A percentile compares a stretch with the other conserved stretches of the same genome.
These are phyloP conservation scores for Zygosaccharomyces pseudorouxii DNA, from an alignment of 805 yeast species.

Conservation along the genomic window DNA sequence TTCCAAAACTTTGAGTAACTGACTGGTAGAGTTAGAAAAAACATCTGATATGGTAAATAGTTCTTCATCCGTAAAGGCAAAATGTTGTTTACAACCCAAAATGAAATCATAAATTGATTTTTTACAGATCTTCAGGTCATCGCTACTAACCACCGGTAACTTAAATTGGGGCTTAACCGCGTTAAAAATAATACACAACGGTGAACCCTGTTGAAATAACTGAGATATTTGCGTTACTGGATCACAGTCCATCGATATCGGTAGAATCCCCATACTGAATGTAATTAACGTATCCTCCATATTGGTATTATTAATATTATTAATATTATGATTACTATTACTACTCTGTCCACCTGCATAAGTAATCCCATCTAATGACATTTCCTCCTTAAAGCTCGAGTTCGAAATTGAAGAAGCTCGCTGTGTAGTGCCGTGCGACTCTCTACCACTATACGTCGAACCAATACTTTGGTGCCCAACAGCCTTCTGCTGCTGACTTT, in stretches of 20 bases:
- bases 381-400: conserved; percentile 35
- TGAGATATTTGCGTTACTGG: conserved; percentile 91
- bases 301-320: conserved; percentile 20
- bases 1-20: conserved; percentile 64
- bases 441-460: conserved; percentile 19
- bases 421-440: conserved; percentile 22
- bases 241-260: conserved; percentile 71
- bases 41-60: conserved; percentile 88
- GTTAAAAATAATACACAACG: conserved; percentile 82
- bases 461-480: conserved; percentile 21
- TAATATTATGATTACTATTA: conserved; percentile 9
- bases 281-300: conserved; percentile 43
- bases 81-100: conserved; percentile 73
- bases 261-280: conserved; percentile 72
- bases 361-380: conserved; percentile 25
- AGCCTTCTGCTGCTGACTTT: conserved; percentile 31
- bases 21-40: conserved; percentile 75
- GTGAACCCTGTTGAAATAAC: conserved; percentile 86
- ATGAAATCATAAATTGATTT: conserved; percentile 86
- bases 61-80: conserved; percentile 71
- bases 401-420: conserved; percentile 37
- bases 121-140: conserved; percentile 80
- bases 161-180: conserved; percentile 55
- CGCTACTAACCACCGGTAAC: conserved; percentile 62
- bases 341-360: conserved; percentile 19